Base-by-base conservation (phyloP, 202 grass and related monocot genomes). In the Brachypodium distachyon region DNA sequence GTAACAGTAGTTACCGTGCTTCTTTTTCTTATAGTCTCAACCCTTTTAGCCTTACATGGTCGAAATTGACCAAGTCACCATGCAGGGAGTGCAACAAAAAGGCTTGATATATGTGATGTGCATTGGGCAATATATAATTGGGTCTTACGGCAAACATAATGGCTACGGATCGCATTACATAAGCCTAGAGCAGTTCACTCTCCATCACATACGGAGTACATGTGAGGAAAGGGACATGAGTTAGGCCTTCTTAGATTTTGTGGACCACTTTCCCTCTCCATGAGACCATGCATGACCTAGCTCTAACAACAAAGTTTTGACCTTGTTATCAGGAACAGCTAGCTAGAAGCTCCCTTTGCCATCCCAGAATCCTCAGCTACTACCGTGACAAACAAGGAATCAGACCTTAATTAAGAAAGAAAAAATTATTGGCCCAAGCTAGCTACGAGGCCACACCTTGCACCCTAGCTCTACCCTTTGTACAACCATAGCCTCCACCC, bases 401-500 rank as follows among this genome's bases (percentile, higher is more conserved):
- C 77, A 22, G 57, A 84, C 86, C 86, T n/a, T n/a, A n/a, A n/a
- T n/a, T 88, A 88, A 88, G 77, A 81, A 81, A 12, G 37, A 64
- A 69, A 76, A 59, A 50, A 57, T 70, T 59, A 77, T 81, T 77
- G 81, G 72, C 47, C 38, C 77, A 88, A 76, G 67, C 57, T 77
- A 66, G 42, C 52, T 53, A 81, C 51, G n/a, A n/a, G n/a, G n/a
- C 73, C 39, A 29, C 81, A 84, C 81, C 81, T 50, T 84, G 81
- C 86, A 72, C 81, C 81, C 77, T 67, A 67, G 64, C 25, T 87
- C 36, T 60, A 38, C 72, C 61, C 46, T 18, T 68, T 40, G 27
- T 71, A 79, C 67, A 83, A 78, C 67, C 25, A 37, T n/a, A 61
- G 42, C 79, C 61, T 69, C 49, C 62, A 12, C 12, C n/a, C 7